A percentile compares a stretch with the other conserved stretches of the same genome.
These are phyloP conservation scores for Talaromyces sp. DNA, from an alignment of 2,329 filamentous ascomycete genomes.

Conservation along the genomic window DNA sequence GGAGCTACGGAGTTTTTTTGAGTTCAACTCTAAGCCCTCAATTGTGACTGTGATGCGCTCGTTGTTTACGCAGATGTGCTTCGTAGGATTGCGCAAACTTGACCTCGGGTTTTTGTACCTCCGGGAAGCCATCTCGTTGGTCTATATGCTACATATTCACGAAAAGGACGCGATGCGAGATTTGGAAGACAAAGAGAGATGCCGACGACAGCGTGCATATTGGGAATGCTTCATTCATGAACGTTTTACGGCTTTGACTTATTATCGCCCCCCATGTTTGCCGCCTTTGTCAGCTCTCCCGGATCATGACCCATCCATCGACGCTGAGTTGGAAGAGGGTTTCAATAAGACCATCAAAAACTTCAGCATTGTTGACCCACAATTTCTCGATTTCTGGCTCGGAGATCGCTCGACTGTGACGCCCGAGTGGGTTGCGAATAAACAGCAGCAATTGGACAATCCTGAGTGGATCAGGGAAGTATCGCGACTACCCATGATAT, in stretches of 20 bases:
- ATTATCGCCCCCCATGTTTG: conserved; percentile 47
- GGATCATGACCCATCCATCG: conserved; percentile 41
- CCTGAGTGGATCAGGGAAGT: conserved; percentile 37
- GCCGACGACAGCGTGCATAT: conserved; percentile 50
- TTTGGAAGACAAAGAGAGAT: conserved; percentile 37
- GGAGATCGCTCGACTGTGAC: conserved; percentile 38
- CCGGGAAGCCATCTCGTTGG: conserved; percentile 49
- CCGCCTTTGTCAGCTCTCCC: conserved; percentile 39
- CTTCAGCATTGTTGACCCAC: conserved; percentile 44
- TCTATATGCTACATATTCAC: conserved; percentile 46
- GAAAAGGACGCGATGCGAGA: conserved; percentile 34
- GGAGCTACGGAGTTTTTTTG: conserved; percentile 36
- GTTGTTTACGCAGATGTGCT: conserved; percentile 53
- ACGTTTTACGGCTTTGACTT: conserved; percentile 53
- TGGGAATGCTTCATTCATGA: conserved; percentile 59
- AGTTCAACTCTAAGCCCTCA: conserved; percentile 40
- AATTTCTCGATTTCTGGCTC: conserved; percentile 48
- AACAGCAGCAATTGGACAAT: conserved; percentile 45
- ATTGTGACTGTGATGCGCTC: conserved; percentile 51
- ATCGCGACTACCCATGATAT: conserved; percentile 41
- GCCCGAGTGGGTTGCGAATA: conserved; percentile 45
- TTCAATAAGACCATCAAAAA: conserved; percentile 47
- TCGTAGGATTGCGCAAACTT: conserved; percentile 48
- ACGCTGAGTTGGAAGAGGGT: conserved; percentile 39
- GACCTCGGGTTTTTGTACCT: conserved; percentile 52